A percentile compares a stretch with the other conserved stretches of the same genome.
Evolutionary conservation across 208 protist species (phyloP).

Genomic region (Endotrypanum monterogeii): DNA sequence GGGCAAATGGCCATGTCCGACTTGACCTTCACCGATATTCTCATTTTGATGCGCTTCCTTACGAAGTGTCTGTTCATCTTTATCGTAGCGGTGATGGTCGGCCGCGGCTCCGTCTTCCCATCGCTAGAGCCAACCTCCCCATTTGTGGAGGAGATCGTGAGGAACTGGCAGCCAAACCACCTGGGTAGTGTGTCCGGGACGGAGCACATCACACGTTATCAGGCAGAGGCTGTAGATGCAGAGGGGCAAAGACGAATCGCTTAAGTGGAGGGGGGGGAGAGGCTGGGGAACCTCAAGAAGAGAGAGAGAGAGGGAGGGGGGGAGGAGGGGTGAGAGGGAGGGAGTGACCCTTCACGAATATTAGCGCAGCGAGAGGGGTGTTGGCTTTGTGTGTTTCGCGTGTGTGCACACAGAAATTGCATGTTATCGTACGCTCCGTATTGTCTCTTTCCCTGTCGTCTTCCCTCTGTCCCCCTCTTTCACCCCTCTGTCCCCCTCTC

Average conservation of each 20-base stretch:
- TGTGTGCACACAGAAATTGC: too few species aligned
- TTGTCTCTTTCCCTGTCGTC: too few species aligned
- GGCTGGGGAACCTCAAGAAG: background rate
- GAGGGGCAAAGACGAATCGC: background rate
- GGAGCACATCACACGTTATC: constrained; percentile 10
- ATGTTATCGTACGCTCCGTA: too few species aligned
- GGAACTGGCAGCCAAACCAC: constrained; percentile 62
- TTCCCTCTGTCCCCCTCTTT: too few species aligned
- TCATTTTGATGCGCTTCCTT: constrained; percentile 51
- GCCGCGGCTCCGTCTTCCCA: constrained; percentile 66
- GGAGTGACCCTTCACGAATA: background rate
- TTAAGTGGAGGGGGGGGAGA: background rate
- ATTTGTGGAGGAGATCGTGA: constrained; percentile 69
- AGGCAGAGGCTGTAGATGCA: background rate
- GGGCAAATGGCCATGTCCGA: constrained; percentile 46
- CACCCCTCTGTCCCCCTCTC: too few species aligned
- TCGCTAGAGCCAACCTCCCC: constrained; percentile 60
- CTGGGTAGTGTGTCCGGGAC: constrained; percentile 13
- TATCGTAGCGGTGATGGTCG: constrained; percentile 54
- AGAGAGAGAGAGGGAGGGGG: background rate
- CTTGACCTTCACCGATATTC: constrained; percentile 36
- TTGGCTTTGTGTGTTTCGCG: too few species aligned
- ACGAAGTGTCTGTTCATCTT: constrained; percentile 82
- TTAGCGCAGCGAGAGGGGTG: background rate
- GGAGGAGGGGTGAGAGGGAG: background rate